Conservation (phyloP, 2,329 filamentous ascomycete genomes). For the Pleomassaria siparia region DNA sequence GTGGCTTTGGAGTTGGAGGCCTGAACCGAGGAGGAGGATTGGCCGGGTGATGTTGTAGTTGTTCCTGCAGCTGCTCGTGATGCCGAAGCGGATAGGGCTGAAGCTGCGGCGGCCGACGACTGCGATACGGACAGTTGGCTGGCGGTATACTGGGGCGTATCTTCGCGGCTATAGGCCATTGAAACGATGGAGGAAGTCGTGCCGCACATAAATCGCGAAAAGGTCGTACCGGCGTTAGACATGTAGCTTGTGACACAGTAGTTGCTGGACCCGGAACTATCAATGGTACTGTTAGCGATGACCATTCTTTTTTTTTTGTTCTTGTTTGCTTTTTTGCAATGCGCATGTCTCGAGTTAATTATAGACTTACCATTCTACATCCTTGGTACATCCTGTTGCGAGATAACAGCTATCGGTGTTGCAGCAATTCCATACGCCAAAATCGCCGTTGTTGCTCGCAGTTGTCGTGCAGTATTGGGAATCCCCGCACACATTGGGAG, state of each 20-base stretch:
- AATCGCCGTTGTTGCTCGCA: not conserved
- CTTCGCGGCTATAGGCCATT: conserved; percentile 7
- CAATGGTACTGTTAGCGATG: not conserved
- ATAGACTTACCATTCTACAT: conserved; percentile 9
- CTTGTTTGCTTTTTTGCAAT: not conserved
- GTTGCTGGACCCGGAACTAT: conserved; percentile 2
- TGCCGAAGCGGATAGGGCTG: conserved; percentile 1
- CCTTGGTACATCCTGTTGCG: conserved; percentile 2
- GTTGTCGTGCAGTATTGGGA: conserved; percentile 7
- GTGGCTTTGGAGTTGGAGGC: not conserved
- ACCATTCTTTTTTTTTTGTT: not conserved
- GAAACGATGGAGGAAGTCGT: conserved; percentile 6
- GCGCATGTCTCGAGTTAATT: too few relatives aligned
- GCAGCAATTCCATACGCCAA: conserved; percentile 11
- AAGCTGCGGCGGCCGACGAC: conserved; percentile 3
- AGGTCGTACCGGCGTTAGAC: conserved; percentile 6
- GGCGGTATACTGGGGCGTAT: conserved; percentile 7
- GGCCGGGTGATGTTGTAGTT: not conserved
- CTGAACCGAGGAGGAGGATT: not conserved
- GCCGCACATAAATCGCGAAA: conserved; percentile 10
- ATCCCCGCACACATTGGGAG: conserved; percentile 4
- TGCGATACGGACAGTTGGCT: conserved; percentile 4
- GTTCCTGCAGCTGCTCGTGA: not conserved
- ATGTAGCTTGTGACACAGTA: conserved; percentile 9
- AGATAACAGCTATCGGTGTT: conserved; percentile 6